phyloP scores from a whole-genome alignment of 129 eudicot genomes.

The Flaveria brownii region DNA sequence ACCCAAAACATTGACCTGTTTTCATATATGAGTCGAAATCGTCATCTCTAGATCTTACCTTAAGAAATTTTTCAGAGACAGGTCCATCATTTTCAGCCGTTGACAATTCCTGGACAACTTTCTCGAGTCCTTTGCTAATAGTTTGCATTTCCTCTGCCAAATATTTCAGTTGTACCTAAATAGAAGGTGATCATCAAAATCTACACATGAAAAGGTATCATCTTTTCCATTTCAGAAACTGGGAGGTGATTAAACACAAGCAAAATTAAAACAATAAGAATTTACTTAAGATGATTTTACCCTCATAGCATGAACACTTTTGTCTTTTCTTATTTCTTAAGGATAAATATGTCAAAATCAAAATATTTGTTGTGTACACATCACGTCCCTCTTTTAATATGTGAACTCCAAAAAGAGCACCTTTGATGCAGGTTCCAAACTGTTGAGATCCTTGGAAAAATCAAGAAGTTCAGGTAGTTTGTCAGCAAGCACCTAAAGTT shows the following conservation, averaged over 20 bases:
- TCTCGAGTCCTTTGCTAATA: conserved; percentile 89
- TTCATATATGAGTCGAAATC: background rate
- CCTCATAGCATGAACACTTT: background rate
- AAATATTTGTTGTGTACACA: background rate
- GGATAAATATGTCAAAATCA: background rate
- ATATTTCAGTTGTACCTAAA: conserved; percentile 76
- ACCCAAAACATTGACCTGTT: background rate
- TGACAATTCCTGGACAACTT: conserved; percentile 81
- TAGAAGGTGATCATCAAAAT: background rate
- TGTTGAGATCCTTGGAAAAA: conserved; percentile 72
- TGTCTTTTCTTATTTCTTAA: background rate
- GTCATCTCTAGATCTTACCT: conserved; percentile 42
- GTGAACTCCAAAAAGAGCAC: conserved; percentile 37
- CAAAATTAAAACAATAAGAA: background rate
- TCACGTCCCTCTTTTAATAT: background rate
- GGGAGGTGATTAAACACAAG: background rate
- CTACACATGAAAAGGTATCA: background rate
- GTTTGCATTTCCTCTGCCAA: conserved; percentile 98
- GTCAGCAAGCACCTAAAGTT: conserved; percentile 71
- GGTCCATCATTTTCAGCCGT: conserved; percentile 86
- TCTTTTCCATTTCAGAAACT: background rate
- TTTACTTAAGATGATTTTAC: background rate
- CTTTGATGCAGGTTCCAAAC: conserved; percentile 89
- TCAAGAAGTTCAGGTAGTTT: conserved; percentile 90
- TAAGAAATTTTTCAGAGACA: conserved; percentile 56